Conservation (phyloP, 257 asterid genomes). For the Solanum tarapatanum region DNA sequence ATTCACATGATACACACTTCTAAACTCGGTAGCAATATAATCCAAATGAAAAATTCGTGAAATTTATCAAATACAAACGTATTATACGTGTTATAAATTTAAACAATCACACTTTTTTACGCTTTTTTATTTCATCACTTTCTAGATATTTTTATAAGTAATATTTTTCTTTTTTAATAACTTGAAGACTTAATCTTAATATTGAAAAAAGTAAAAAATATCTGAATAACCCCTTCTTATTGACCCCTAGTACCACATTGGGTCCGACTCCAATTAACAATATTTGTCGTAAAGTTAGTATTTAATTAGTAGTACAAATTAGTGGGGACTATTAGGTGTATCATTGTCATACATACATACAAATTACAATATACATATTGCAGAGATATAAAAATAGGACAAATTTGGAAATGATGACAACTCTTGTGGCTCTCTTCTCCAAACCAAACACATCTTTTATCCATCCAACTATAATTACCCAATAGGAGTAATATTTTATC, state of each 20-base stretch:
- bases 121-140: background rate
- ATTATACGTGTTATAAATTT: background rate
- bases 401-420: background rate
- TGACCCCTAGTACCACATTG: background rate
- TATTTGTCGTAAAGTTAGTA: background rate
- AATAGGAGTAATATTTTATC: background rate
- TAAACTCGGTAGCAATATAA: background rate
- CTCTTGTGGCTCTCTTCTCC: background rate
- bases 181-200: rapidly evolving
- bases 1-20: background rate
- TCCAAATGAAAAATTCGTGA: background rate
- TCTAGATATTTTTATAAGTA: background rate
- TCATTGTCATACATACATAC: background rate
- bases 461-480: background rate
- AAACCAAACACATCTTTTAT: background rate
- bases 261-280: background rate
- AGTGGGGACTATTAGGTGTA: background rate
- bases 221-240: background rate
- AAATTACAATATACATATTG: background rate
- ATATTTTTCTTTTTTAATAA: background rate
- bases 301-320: background rate
- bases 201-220: rapidly evolving
- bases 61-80: background rate
- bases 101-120: background rate
- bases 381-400: background rate